These are phyloP conservation scores for Fusarium hainanense DNA, from an alignment of 2,329 filamentous ascomycete species.

Conservation along the genomic window DNA sequence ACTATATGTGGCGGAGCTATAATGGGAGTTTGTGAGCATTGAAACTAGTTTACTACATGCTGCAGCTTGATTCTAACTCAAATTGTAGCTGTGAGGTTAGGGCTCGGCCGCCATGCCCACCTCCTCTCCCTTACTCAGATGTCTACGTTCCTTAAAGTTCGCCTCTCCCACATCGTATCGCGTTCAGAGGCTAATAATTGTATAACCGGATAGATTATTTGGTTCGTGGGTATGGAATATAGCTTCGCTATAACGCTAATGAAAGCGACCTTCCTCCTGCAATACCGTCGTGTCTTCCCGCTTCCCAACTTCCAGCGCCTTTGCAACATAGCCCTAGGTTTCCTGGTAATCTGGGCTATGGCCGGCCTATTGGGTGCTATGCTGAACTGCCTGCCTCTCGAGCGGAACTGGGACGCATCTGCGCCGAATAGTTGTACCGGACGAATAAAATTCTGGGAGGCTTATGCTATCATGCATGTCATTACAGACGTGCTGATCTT, in stretches of 20 bases:
- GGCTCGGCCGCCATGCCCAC: neutral
- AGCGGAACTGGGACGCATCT: neutral
- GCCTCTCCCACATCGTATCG: neutral
- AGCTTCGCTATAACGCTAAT: neutral
- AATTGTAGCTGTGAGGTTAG: neutral
- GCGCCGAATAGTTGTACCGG: neutral
- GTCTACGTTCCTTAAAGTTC: neutral
- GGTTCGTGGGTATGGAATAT: neutral
- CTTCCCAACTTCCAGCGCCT: neutral
- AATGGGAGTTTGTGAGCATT: neutral
- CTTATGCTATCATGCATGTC: neutral
- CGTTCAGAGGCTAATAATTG: neutral
- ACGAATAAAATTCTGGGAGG: neutral
- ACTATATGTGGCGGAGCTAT: neutral
- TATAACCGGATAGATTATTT: neutral
- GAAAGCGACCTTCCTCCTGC: neutral
- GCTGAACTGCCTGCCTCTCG: neutral
- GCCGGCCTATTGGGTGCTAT: neutral
- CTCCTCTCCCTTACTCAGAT: neutral
- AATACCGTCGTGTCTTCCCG: neutral
- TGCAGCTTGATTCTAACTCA: neutral
- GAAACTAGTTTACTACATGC: neutral
- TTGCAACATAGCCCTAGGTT: neutral
- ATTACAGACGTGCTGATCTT: neutral
- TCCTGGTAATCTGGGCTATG: neutral